Base-by-base conservation (phyloP, 2,329 filamentous ascomycete species). In the Phialocephala sp. region DNA sequence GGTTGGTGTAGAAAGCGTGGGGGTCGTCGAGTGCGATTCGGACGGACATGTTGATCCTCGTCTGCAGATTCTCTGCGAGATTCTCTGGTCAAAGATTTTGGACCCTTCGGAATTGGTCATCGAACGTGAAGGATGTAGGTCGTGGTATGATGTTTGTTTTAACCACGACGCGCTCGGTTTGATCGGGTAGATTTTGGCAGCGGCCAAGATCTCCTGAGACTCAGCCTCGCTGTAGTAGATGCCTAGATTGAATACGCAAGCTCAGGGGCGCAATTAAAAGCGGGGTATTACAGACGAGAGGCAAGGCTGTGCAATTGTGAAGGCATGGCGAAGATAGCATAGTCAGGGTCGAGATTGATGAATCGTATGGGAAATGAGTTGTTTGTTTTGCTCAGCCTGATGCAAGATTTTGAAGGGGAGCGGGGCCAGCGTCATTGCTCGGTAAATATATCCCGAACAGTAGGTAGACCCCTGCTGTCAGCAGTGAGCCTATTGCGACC, bases 1-100 rank as follows among this genome's bases (percentile, higher is more conserved):
- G 87, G 75, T 94, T 94, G 60, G 92, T 94, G 78, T 90, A 92
- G 81, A 91, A 90, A 71, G 88, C 84, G 69, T 88, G 88, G 59
- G 85, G 84, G 72, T 87, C 83, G 72, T 91, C 86, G 71, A 93
- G 85, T 56, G 83, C 80, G 73, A 93, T 87, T 66, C 86, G 83
- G 73, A 91, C 86, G 58, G 89, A 88, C 89, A 91, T 91, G 72
- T 72, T 71, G 62, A 45, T 8, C 5, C 5, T 43, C 11, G 54
- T 43, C 41, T 43, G 41, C 41, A 43, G 41, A 43, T 3, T 50
- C 20, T 50, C 45, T 50, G 45, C 18, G 11, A 32, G 27, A 5
- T n/a, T 27, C n/a, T 22, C 47, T 52, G n/a, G 6, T 52, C 47
- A 22, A 50, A 24, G 45, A 50, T 14, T n/a, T 22, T 11, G n/a